Base-by-base conservation (phyloP, 2,329 filamentous ascomycete species). In the Claviceps fusiformis region DNA sequence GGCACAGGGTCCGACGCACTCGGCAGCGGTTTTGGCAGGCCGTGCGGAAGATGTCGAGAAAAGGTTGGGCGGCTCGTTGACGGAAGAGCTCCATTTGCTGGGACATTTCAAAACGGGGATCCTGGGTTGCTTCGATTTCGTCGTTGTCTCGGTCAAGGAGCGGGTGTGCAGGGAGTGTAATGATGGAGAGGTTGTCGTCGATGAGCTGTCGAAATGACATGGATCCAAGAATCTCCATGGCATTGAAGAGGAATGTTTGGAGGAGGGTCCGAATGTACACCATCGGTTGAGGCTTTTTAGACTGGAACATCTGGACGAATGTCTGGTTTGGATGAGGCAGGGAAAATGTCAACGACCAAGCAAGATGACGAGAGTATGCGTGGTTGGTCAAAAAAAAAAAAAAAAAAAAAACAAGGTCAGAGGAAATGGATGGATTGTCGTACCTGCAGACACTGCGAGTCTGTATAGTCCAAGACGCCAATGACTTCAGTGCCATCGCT, bases 1-100 rank as follows among this genome's bases (percentile, higher is more conserved):
- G 92, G 58, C 85, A 90, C 9, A 98, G 77, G n/a, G 86, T 90
- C 41, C 93, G 82, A n/a, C 93, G 82, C 46, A 95, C 82, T 2
- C 93, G 85, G 65, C 89, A 95, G 53, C 90, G 79, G 65, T 97
- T 98, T 66, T 97, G 88, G 63, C 90, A 95, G 19, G 93, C 76
- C 8, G 87, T 86, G 50, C 90, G 82, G 63, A 93, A 85, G 17
- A 95, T 78, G 60, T 96, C 91, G 19, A 95, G 73, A 64, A 90
- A 96, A 0, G 86, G 83, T 67, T 89, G 74, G 5, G 77, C 81
- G 1, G 80, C 78, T 33, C 78, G 72, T 58, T 79, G 73, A 13
- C 82, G 76, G 62, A 86, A 85, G 1, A 74, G 64, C 61, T 95
- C 87, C 77, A 95, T 89, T 53, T 83, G 76, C 53, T 81, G 75